Percentiles rank a stretch among this genome's conserved stretches.
Conservation (phyloP, 768 basidiomycete species). For the Roridomyces roridus region DNA sequence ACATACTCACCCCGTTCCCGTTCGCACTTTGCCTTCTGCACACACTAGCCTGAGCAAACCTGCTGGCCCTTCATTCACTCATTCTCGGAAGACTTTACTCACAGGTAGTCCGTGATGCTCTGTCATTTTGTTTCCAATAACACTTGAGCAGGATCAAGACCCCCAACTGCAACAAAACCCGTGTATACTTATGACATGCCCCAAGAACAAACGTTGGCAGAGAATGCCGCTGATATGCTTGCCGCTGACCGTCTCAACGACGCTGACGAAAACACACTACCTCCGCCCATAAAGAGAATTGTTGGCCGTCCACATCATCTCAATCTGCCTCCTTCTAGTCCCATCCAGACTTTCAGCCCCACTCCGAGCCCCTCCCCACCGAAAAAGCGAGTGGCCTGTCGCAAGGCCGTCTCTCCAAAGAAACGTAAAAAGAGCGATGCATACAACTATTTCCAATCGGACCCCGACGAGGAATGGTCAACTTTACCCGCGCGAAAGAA, state of each 20-base stretch:
- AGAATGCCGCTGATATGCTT: too few relatives aligned
- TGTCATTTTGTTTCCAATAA: background rate
- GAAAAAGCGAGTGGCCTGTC: background rate
- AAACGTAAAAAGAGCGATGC: slow-evolving; percentile 26
- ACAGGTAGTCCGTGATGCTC: background rate
- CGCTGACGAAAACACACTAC: too few relatives aligned
- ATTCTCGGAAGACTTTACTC: background rate
- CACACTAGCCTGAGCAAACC: background rate
- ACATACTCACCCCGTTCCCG: background rate
- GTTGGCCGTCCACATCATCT: slow-evolving; percentile 1
- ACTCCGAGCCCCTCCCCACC: slow-evolving; percentile 22
- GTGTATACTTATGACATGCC: background rate
- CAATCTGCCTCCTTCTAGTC: slow-evolving; percentile 18
- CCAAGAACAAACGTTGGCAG: background rate
- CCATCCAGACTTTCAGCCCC: slow-evolving; percentile 7
- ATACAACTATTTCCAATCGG: slow-evolving; percentile 32
- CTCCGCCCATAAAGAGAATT: too few relatives aligned
- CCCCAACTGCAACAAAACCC: background rate
- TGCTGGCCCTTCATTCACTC: background rate
- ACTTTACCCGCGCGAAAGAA: slow-evolving; percentile 42
- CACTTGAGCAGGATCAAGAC: background rate
- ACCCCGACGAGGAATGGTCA: slow-evolving; percentile 44
- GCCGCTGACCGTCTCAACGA: too few relatives aligned
- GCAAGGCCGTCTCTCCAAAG: slow-evolving; percentile 2
- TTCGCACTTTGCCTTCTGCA: background rate